Conservation (phyloP, 768 basidiomycete genomes). For the Favolaschia claudopus region DNA sequence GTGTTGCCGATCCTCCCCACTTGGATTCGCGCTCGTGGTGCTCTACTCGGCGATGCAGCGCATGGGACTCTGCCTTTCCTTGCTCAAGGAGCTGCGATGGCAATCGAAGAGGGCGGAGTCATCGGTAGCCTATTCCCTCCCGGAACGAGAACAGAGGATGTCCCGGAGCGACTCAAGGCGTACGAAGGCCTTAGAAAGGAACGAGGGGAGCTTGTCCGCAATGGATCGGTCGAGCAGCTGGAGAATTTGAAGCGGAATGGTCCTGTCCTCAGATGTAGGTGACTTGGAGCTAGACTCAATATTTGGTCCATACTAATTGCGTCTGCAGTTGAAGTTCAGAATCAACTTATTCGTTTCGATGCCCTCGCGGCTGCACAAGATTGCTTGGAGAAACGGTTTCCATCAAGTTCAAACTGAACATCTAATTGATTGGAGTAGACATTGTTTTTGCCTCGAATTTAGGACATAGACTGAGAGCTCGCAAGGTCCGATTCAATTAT, state of each 20-base stretch:
- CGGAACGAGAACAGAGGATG: slow-evolving; percentile 11
- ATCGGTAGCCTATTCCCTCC: slow-evolving; percentile 10
- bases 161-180: slow-evolving; percentile 3
- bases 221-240: slow-evolving; percentile 4
- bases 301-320: background rate
- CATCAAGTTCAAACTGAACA: too few species aligned
- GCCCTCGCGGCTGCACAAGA: slow-evolving; percentile 1
- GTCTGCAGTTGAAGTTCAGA: background rate
- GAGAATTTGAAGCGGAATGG: background rate
- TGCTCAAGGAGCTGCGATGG: slow-evolving; percentile 35
- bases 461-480: too few species aligned
- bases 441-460: too few species aligned
- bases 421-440: too few species aligned
- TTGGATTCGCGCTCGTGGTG: slow-evolving; percentile 14
- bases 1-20: slow-evolving; percentile 13
- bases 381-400: slow-evolving; percentile 8
- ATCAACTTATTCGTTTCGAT: slow-evolving; percentile 3
- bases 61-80: slow-evolving; percentile 34
- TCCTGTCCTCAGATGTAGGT: background rate
- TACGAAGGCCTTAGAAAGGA: slow-evolving; percentile 15
- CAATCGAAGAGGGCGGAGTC: slow-evolving; percentile 29
- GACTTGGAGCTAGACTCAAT: too few species aligned
- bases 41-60: slow-evolving; percentile 23
- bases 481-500: too few species aligned
- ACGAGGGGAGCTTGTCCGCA: slow-evolving; percentile 14